Base-by-base conservation (phyloP, 805 yeast species). In the Candida takata region DNA sequence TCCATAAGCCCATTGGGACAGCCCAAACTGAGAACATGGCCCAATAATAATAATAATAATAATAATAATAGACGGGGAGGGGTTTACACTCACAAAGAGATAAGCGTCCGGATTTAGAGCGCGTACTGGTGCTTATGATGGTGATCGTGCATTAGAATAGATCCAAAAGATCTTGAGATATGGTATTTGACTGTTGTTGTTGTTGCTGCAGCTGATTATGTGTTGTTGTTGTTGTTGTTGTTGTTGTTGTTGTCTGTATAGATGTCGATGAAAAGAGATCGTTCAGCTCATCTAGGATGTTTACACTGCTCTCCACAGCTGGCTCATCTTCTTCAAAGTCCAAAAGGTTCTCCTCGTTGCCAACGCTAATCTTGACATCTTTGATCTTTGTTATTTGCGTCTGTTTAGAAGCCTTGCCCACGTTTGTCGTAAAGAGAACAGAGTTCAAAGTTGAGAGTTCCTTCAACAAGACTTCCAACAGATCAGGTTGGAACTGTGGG, bases 391-490 rank as follows among this genome's bases (percentile, higher is more conserved):
- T 74, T 28, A 68, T 66, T 35, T 67, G 67, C 8, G 60, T 50
- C 8, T 51, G 46, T 29, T 53, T 58, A n/a, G 51, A 48, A 10
- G 46, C 48, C 41, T 66, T 64, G 17, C 62, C 54, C 45, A 37
- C 66, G 5, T 84, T 76, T 10, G 97, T 95, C 53, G 81, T 82
- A 59, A 83, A 94, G 53, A 85, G 85, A 3, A 92, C 92, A 0
- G 97, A 85, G 26, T 95, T 79, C 42, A 92, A 69, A 8, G 92
- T 81, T 3, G 94, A 79, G 37, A 90, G 61, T 54, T 90, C 95
- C n/a, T 64, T 55, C 21, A 90, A 53, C 33, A 92, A 67, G 43
- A 76, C 79, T 28, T 78, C 74, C 38, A 88, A 68, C 5, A 86
- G 66, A 16, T 65, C 68, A 0, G 84, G 80, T 27, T 85, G 77